phyloP scores from a whole-genome alignment of 129 eudicot genomes.

The Flaveria brownii region DNA sequence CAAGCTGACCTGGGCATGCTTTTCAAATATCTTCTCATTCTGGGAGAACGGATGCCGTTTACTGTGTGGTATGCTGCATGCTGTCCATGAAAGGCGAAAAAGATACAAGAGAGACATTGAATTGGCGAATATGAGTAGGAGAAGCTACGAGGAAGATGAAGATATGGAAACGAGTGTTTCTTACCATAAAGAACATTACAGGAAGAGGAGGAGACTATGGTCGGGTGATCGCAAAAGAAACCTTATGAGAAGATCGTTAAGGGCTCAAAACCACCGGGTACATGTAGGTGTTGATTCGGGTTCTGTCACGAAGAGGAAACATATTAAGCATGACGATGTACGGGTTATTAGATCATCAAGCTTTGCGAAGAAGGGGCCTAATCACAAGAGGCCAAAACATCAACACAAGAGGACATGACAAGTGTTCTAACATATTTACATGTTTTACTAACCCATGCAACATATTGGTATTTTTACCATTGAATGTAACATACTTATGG shows the following conservation, averaged over 20 bases:
- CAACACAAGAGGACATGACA: background rate
- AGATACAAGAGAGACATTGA: slow-evolving; percentile 44
- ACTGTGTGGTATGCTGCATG: slow-evolving; percentile 32
- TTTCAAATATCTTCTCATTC: slow-evolving; percentile 30
- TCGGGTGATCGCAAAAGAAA: slow-evolving; percentile 36
- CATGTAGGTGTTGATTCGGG: slow-evolving; percentile 41
- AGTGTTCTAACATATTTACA: background rate
- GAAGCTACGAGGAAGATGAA: slow-evolving; percentile 32
- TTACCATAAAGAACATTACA: slow-evolving; percentile 6
- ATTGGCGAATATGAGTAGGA: slow-evolving; percentile 19
- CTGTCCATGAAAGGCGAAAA: slow-evolving; percentile 30
- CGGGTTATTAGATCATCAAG: slow-evolving; percentile 45
- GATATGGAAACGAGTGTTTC: slow-evolving; percentile 19
- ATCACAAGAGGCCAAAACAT: slow-evolving; percentile 31
- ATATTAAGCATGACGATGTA: slow-evolving; percentile 30
- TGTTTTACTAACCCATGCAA: background rate
- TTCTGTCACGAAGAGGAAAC: slow-evolving; percentile 29
- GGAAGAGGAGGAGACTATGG: slow-evolving; percentile 24
- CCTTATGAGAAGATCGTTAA: slow-evolving; percentile 47
- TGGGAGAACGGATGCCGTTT: slow-evolving; percentile 36
- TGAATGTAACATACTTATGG: background rate
- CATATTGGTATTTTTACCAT: background rate
- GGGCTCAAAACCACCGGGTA: slow-evolving; percentile 47
- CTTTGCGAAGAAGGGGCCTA: slow-evolving; percentile 39
- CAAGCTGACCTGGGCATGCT: slow-evolving; percentile 36